These are phyloP conservation scores for Ambrosia hybrid DNA, from an alignment of 140 eudicot genomes.

Conservation along the genomic window DNA sequence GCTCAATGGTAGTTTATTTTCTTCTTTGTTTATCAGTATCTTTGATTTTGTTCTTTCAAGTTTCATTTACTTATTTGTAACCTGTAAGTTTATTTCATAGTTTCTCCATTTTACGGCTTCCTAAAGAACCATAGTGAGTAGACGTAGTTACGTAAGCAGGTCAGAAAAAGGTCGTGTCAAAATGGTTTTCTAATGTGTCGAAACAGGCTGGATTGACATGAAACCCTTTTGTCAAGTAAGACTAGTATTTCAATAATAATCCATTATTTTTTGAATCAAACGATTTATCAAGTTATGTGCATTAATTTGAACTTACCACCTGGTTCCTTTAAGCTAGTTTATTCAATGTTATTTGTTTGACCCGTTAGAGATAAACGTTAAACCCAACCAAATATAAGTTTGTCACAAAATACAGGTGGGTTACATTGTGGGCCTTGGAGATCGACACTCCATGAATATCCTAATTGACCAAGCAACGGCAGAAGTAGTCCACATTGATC, in stretches of 20 bases:
- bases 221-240: not conserved
- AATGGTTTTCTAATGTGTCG: not conserved
- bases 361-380: not conserved
- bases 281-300: not conserved
- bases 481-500: conserved; percentile 97
- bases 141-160: not conserved
- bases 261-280: not conserved
- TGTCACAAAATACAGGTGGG: conserved; percentile 58
- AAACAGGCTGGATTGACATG: too few relatives aligned
- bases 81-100: not conserved
- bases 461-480: conserved; percentile 92
- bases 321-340: not conserved
- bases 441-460: conserved; percentile 92
- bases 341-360: not conserved
- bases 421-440: conserved; percentile 98
- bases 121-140: not conserved
- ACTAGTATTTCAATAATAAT: not conserved
- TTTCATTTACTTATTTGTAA: not conserved
- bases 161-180: not conserved
- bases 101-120: not conserved
- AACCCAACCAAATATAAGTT: not conserved
- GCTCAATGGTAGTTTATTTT: conserved; percentile 75
- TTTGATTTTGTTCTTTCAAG: conserved; percentile 5
- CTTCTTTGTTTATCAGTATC: not conserved
- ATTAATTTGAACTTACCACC: not conserved